Percentiles rank a stretch among this genome's conserved stretches.
phyloP scores from a whole-genome alignment of 805 yeast species.

The Saturnispora diversa region DNA sequence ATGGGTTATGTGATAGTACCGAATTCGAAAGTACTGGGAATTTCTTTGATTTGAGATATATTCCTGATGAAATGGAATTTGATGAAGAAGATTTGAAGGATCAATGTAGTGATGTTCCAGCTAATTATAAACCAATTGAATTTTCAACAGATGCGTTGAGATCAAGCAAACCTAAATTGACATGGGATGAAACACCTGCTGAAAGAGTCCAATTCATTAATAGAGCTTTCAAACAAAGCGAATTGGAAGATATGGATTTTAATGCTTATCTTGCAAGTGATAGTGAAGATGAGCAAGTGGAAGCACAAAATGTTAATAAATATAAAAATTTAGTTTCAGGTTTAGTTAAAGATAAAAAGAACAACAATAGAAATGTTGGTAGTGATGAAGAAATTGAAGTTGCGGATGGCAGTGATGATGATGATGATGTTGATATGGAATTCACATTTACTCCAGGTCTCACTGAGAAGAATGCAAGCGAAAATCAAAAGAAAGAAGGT shows the following conservation, averaged over 20 bases:
- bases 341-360: not conserved
- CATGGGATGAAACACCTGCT: slow-evolving; percentile 98
- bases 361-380: not conserved
- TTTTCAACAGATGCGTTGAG: slow-evolving; percentile 94
- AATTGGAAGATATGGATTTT: slow-evolving; percentile 84
- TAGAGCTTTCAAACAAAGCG: slow-evolving; percentile 79
- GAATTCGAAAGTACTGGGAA: slow-evolving; percentile 96
- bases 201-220: slow-evolving; percentile 72
- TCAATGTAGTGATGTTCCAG: slow-evolving; percentile 60
- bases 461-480: slow-evolving; percentile 37
- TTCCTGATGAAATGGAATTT: slow-evolving; percentile 89
- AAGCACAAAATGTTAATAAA: not conserved
- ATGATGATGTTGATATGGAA: slow-evolving; percentile 82
- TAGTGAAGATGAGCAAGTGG: slow-evolving; percentile 45
- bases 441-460: slow-evolving; percentile 91
- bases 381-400: slow-evolving; percentile 13
- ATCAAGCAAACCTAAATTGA: slow-evolving; percentile 89
- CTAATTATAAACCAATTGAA: slow-evolving; percentile 64
- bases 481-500: slow-evolving; percentile 29
- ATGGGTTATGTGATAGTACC: slow-evolving; percentile 85
- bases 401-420: slow-evolving; percentile 32
- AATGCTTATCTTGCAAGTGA: slow-evolving; percentile 86
- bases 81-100: slow-evolving; percentile 66
- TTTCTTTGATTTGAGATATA: slow-evolving; percentile 81
- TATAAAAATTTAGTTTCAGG: slow-evolving; percentile 6